These are phyloP conservation scores for Mycena metata DNA, from an alignment of 768 basidiomycete genomes.

Conservation along the genomic window DNA sequence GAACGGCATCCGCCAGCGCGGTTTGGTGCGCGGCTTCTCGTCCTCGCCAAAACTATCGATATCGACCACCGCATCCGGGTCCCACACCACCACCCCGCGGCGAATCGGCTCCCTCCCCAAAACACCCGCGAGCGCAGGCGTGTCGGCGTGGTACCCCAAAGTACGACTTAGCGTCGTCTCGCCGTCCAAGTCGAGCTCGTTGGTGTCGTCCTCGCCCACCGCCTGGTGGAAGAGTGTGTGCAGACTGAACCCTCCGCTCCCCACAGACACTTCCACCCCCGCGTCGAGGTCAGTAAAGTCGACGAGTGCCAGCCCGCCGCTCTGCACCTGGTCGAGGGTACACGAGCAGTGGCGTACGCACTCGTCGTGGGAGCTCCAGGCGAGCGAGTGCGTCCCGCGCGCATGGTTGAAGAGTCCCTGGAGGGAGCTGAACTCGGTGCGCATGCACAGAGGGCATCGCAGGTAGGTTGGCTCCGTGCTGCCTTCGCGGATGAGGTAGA, in stretches of 20 bases:
- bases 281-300: slow-evolving; percentile 51
- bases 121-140: slow-evolving; percentile 63
- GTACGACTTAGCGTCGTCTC: slow-evolving; percentile 49
- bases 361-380: slow-evolving; percentile 70
- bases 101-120: slow-evolving; percentile 59
- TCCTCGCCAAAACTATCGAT: slow-evolving; percentile 44
- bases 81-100: slow-evolving; percentile 58
- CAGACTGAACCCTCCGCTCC: slow-evolving; percentile 58
- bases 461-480: slow-evolving; percentile 49
- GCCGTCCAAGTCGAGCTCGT: slow-evolving; percentile 24
- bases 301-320: slow-evolving; percentile 37
- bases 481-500: slow-evolving; percentile 54
- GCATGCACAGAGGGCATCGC: slow-evolving; percentile 60
- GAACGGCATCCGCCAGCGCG: slow-evolving; percentile 55
- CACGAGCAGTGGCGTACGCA: slow-evolving; percentile 65
- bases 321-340: slow-evolving; percentile 31
- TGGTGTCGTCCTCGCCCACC: slow-evolving; percentile 47
- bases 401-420: slow-evolving; percentile 70
- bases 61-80: slow-evolving; percentile 55
- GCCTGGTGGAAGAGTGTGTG: slow-evolving; percentile 65
- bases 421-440: slow-evolving; percentile 61
- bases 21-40: slow-evolving; percentile 33
- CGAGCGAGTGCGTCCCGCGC: slow-evolving; percentile 61
- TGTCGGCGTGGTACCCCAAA: slow-evolving; percentile 64
- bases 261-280: slow-evolving; percentile 61